Conservation (phyloP, 495 filamentous ascomycete species). For the Penicillium argentinense region DNA sequence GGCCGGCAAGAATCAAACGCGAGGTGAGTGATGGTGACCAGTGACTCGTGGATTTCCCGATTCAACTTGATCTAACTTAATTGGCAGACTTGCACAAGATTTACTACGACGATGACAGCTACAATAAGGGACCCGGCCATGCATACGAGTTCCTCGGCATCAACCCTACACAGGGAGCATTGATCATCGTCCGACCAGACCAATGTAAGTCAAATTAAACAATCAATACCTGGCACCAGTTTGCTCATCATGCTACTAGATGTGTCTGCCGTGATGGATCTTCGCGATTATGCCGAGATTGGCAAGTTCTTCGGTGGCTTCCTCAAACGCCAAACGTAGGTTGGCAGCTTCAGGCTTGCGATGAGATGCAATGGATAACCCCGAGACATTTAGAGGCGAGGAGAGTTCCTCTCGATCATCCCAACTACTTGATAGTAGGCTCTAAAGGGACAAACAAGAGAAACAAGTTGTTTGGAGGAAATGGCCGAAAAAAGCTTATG, state of each 20-base stretch:
- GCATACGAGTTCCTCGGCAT: slow-evolving; percentile 63
- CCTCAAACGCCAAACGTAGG: slow-evolving; percentile 25
- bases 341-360: neutral
- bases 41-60: neutral
- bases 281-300: slow-evolving; percentile 35
- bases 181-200: slow-evolving; percentile 66
- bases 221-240: neutral
- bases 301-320: slow-evolving; percentile 45
- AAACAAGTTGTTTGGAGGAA: too few relatives aligned
- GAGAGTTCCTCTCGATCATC: neutral
- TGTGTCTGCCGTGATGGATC: slow-evolving; percentile 34
- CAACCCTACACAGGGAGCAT: slow-evolving; percentile 48
- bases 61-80: slow-evolving; percentile 2
- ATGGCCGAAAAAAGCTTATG: too few relatives aligned
- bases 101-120: slow-evolving; percentile 66
- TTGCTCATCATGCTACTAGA: slow-evolving; percentile 18
- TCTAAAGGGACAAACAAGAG: too few relatives aligned
- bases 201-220: slow-evolving; percentile 51
- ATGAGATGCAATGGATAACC: neutral
- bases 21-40: slow-evolving; percentile 38
- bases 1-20: slow-evolving; percentile 58
- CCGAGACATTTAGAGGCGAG: neutral
- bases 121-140: slow-evolving; percentile 63
- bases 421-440: slow-evolving; percentile 2
- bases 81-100: slow-evolving; percentile 58